These are phyloP conservation scores for Alopecurus myosuroides DNA, from an alignment of 176 grass and related monocot species.

Conservation along the genomic window DNA sequence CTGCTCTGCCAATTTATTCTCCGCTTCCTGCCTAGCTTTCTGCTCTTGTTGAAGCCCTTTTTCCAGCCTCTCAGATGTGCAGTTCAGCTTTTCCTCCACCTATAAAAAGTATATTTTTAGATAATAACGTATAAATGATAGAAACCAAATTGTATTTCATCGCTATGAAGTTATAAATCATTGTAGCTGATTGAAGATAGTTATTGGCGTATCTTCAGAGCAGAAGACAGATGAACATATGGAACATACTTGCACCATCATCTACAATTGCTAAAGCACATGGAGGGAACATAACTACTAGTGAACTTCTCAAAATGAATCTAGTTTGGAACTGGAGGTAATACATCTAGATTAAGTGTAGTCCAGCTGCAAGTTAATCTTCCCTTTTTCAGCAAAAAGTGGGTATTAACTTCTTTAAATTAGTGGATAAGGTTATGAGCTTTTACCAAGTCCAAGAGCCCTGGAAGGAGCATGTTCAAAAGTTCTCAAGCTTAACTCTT, in stretches of 20 bases:
- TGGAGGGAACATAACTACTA: neutral
- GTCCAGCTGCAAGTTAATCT: no score
- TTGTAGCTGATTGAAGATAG: neutral
- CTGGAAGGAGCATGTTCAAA: neutral
- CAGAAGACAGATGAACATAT: neutral
- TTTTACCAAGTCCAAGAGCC: neutral
- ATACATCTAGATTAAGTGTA: neutral
- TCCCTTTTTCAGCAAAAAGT: no score
- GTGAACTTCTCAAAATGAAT: neutral
- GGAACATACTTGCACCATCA: neutral
- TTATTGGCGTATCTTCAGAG: neutral
- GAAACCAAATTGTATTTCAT: neutral
- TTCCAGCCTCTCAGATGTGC: conserved; percentile 32
- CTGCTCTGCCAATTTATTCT: neutral
- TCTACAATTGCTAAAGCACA: neutral
- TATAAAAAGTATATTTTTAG: neutral
- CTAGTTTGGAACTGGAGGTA: neutral
- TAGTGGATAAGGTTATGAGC: neutral
- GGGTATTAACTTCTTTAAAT: no score
- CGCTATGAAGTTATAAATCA: neutral
- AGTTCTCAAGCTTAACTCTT: no score
- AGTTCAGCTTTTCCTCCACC: conserved; percentile 37
- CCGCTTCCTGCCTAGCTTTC: neutral
- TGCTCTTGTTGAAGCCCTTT: neutral
- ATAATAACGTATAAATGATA: neutral